Evolutionary conservation across 495 filamentous ascomycete species (phyloP), one percentile per base, ranked within the genome.

Genomic region (Opeltia flavorubescens): DNA sequence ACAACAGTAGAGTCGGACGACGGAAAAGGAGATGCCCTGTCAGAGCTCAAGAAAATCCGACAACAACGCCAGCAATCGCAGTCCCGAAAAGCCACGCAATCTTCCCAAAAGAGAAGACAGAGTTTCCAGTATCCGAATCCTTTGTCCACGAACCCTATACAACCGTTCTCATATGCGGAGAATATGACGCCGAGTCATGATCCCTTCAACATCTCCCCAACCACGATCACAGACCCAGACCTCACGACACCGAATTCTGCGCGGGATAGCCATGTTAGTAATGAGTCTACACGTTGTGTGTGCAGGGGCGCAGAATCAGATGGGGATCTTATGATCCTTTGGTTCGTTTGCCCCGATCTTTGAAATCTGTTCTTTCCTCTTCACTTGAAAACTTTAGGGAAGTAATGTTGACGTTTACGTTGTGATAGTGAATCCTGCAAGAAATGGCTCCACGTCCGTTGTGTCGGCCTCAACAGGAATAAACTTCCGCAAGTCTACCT

Each of bases 381-480:
- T 49, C 24, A 24, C 44, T 43, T n/a, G 15, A 46, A 23, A 6
- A 20, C 9, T n/a, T n/a, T n/a, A n/a, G n/a, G n/a, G n/a, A n/a
- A n/a, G n/a, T n/a, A n/a, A 4, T 21, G 31, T 50, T 35, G 17
- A 26, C 28, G 1, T 9, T 5, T 29, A 33, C 56, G 65, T 33
- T 63, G 31, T 15, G 5, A 17, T 55, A 89, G 87, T 63, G 81
- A 88, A 65, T 88, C 86, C 3, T 95, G 87, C 63, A 81, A 77
- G 31, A 81, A 88, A 63, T 89, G 81, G 78, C 73, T 89, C 25
- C 87, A 95, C 56, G 81, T 78, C 5, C 72, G 72, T 54, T 95
- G 87, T 57, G 72, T 89, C 27, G 80, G 83, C 15, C 68, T 89
- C 21, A 79, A 79, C 47, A 60, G 65, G 6, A 72, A 80, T 43